A percentile compares a stretch with the other conserved stretches of the same genome.
Conservation (phyloP, 306 rosid species). For the Vigna radiata region DNA sequence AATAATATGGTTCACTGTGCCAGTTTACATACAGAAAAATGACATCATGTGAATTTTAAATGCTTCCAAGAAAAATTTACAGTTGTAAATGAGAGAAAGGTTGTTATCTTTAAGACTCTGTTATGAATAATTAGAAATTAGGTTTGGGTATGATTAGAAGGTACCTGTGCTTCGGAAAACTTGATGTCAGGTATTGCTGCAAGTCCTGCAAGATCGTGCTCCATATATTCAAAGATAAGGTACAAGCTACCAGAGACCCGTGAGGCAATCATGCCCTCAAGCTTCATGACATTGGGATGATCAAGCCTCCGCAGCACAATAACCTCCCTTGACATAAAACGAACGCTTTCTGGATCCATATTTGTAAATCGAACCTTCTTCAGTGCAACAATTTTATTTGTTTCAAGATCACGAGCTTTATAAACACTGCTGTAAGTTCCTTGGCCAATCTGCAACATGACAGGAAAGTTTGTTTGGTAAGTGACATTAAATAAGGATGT, state of each 20-base stretch:
- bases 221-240: constrained; percentile 91
- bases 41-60: background rate
- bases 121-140: background rate
- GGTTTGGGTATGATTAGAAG: constrained; percentile 29
- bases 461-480: background rate
- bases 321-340: constrained; percentile 88
- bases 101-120: background rate
- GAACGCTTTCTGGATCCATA: constrained; percentile 90
- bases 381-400: constrained; percentile 76
- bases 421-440: constrained; percentile 94
- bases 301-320: constrained; percentile 73
- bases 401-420: constrained; percentile 80
- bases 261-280: constrained; percentile 86
- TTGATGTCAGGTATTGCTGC: constrained; percentile 62
- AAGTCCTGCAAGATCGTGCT: constrained; percentile 87
- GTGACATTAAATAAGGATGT: background rate
- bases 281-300: constrained; percentile 95
- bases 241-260: constrained; percentile 83
- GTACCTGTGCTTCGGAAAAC: constrained; percentile 81
- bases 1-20: constrained; percentile 27
- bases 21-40: constrained; percentile 17
- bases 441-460: constrained; percentile 74
- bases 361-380: constrained; percentile 88
- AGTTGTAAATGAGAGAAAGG: constrained; percentile 7
- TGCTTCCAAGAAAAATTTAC: constrained; percentile 4